phyloP scores from a whole-genome alignment of 2,329 filamentous ascomycete genomes.

The Aspergillus texensis region DNA sequence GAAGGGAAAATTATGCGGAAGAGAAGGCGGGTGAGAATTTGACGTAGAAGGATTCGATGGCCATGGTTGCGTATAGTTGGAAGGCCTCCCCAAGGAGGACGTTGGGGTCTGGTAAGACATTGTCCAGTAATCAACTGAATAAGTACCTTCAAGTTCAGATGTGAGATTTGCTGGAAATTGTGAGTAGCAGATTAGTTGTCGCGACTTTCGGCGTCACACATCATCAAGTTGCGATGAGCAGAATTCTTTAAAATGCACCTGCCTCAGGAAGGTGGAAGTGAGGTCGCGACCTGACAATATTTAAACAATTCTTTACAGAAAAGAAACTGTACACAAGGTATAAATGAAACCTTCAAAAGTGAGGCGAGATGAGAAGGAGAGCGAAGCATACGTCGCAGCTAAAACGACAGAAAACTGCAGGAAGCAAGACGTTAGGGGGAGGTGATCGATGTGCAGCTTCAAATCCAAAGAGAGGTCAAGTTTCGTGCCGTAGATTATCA shows the following conservation, averaged over 20 bases:
- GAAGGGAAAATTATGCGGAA: slow-evolving; percentile 31
- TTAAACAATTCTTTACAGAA: slow-evolving; percentile 4
- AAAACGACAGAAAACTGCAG: neutral
- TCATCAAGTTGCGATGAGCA: slow-evolving; percentile 19
- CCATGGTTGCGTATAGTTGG: slow-evolving; percentile 42
- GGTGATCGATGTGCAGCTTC: slow-evolving; percentile 1
- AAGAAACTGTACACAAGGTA: neutral
- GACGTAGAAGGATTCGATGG: slow-evolving; percentile 30
- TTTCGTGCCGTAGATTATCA: slow-evolving; percentile 23
- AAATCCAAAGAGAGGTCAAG: slow-evolving; percentile 24
- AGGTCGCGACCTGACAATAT: neutral
- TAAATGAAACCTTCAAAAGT: neutral
- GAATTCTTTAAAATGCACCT: slow-evolving; percentile 8
- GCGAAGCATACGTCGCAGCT: neutral
- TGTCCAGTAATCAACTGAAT: slow-evolving; percentile 13
- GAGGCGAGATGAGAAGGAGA: neutral
- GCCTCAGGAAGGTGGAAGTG: neutral
- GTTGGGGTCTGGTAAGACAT: slow-evolving; percentile 54
- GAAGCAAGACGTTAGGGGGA: slow-evolving; percentile 5
- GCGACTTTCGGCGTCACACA: slow-evolving; percentile 22
- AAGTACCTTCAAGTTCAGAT: neutral
- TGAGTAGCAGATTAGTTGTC: slow-evolving; percentile 12
- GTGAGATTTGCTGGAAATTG: slow-evolving; percentile 1
- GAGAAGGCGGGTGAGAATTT: slow-evolving; percentile 26
- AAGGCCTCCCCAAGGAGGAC: slow-evolving; percentile 45